A percentile compares a stretch with the other conserved stretches of the same genome.
phyloP scores from a whole-genome alignment of 176 grass and related monocot species.

The Olyra latifolia region DNA sequence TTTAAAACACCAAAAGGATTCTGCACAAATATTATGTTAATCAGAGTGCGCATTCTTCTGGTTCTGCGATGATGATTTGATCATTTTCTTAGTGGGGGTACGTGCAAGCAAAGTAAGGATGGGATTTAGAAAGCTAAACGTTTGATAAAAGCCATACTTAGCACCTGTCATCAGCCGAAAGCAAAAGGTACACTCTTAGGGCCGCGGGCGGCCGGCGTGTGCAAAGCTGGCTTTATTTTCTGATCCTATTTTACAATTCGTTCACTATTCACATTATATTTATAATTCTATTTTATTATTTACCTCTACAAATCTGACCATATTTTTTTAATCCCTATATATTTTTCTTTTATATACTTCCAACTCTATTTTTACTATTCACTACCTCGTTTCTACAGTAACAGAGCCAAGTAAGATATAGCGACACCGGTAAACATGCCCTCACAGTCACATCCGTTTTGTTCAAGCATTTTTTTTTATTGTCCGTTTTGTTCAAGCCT shows the following conservation, averaged over 20 bases:
- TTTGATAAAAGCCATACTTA: not conserved
- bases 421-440: too few species aligned
- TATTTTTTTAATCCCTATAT: too few species aligned
- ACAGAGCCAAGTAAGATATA: too few species aligned
- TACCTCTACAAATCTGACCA: too few species aligned
- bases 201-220: too few species aligned
- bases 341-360: too few species aligned
- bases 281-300: too few species aligned
- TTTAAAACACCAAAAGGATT: slow-evolving; percentile 9
- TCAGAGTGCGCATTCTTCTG: slow-evolving; percentile 18
- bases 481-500: not conserved
- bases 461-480: not conserved
- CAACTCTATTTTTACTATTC: too few species aligned
- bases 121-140: slow-evolving; percentile 1
- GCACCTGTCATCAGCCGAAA: slow-evolving; percentile 32
- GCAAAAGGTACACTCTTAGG: slow-evolving; percentile 14
- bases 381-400: too few species aligned
- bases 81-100: not conserved
- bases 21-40: not conserved
- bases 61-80: not conserved
- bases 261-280: too few species aligned
- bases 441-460: not conserved
- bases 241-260: too few species aligned
- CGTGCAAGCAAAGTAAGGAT: slow-evolving; percentile 35
- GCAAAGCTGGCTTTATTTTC: too few species aligned